These are phyloP conservation scores for Hygrophorus pudorinus DNA, from an alignment of 768 basidiomycete genomes.

Conservation along the genomic window DNA sequence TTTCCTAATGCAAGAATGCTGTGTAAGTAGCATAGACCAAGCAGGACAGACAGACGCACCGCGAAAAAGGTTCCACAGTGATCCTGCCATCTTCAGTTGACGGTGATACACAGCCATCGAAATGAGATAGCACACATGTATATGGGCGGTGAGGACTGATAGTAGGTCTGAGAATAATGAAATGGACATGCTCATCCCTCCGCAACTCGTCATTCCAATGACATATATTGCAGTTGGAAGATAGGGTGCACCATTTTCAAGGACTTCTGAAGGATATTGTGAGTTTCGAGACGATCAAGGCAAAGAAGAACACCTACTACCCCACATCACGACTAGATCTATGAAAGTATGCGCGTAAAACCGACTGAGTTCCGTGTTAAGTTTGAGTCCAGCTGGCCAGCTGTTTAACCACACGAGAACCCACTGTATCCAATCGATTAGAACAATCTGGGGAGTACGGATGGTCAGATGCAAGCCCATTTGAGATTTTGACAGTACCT, in stretches of 20 bases:
- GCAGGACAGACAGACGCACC: slow-evolving; percentile 34
- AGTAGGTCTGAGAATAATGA: slow-evolving; percentile 61
- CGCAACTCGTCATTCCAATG: slow-evolving; percentile 28
- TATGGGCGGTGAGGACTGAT: slow-evolving; percentile 56
- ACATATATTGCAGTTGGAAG: slow-evolving; percentile 20
- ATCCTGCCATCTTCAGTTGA: slow-evolving; percentile 47
- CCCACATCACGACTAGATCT: slow-evolving; percentile 59
- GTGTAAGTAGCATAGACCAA: slow-evolving; percentile 1
- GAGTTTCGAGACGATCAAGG: not conserved
- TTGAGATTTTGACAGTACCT: slow-evolving; percentile 23
- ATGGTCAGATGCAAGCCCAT: not conserved
- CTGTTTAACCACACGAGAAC: slow-evolving; percentile 78
- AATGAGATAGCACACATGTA: slow-evolving; percentile 59
- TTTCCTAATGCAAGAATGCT: slow-evolving; percentile 47
- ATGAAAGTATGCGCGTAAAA: slow-evolving; percentile 74
- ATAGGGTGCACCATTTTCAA: slow-evolving; percentile 18
- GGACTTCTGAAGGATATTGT: slow-evolving; percentile 13
- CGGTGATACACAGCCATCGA: slow-evolving; percentile 52
- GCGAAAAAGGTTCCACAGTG: slow-evolving; percentile 84
- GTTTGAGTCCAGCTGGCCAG: slow-evolving; percentile 94
- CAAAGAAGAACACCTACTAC: slow-evolving; percentile 40
- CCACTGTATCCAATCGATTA: slow-evolving; percentile 39
- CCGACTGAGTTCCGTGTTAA: slow-evolving; percentile 87
- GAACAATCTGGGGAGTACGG: slow-evolving; percentile 20
- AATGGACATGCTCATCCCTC: slow-evolving; percentile 57